Evolutionary conservation across 164 flowering plant species (phyloP).

Genomic region (Nymphaea thermarum): DNA sequence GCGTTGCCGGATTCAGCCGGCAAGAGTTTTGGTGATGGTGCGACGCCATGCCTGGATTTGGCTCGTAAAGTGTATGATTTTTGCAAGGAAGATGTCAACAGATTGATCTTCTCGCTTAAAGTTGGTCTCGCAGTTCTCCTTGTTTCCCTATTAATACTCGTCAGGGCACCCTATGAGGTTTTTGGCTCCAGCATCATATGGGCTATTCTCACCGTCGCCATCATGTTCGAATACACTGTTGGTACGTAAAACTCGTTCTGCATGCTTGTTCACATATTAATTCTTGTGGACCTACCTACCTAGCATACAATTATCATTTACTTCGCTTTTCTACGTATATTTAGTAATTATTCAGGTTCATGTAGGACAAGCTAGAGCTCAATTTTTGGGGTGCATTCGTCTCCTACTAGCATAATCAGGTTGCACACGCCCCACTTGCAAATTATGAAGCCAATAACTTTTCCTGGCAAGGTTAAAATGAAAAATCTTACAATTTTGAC

Average conservation of each 20-base stretch:
- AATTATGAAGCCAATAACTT: too few species aligned
- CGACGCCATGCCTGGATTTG: constrained; percentile 22
- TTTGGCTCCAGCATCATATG: constrained; percentile 79
- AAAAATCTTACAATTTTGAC: too few species aligned
- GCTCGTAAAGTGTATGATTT: constrained; percentile 39
- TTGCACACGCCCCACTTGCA: too few species aligned
- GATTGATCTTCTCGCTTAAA: constrained; percentile 58
- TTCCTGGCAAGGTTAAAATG: too few species aligned
- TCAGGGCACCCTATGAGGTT: constrained; percentile 53
- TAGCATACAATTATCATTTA: too few species aligned
- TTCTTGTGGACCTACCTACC: too few species aligned
- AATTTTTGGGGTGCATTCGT: too few species aligned
- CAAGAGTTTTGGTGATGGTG: constrained; percentile 9
- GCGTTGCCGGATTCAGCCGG: not conserved
- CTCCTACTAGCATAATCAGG: too few species aligned
- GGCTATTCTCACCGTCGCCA: constrained; percentile 84
- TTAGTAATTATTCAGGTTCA: too few species aligned
- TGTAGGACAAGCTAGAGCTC: too few species aligned
- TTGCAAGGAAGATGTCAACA: constrained; percentile 49
- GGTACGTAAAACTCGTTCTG: constrained; percentile 31
- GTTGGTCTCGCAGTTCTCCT: constrained; percentile 71
- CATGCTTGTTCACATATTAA: not conserved
- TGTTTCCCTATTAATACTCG: constrained; percentile 61
- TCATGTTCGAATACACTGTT: constrained; percentile 91
- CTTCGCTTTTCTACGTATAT: too few species aligned